Evolutionary conservation across 2,329 filamentous ascomycete species (phyloP), one percentile per base, ranked within the genome.

Genomic region (Aaosphaeria arxii): DNA sequence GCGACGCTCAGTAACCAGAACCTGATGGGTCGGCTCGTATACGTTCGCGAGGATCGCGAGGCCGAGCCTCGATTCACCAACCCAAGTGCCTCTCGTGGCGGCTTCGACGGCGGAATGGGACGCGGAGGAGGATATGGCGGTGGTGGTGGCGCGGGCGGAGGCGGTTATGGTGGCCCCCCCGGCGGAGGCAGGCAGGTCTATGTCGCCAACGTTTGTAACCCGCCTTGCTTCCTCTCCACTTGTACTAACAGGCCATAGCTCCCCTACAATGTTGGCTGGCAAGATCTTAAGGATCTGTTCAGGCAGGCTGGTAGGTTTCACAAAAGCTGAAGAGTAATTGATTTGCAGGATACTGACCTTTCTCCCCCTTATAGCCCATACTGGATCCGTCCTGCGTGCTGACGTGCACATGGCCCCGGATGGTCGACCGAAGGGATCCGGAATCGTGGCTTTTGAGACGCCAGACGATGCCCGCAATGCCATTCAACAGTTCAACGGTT

Each of bases 1-100:
- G 87, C 89, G 74, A 94, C 91, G 71, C 88, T 99, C 76, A 96
- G 91, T 84, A 99, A 99, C 79, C 92, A 96, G 76, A 96, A 95
- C 73, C 81, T 99, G 53, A 97, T 97, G 92, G 94, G 94, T 51
- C 87, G 94, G 74, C 87, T 99, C 64, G 91, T 99, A 71, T 99
- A 99, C 73, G 94, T 99, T 72, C 88, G 94, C 76, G 94, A 99
- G 83, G 94, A 99, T 73, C 94, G 94, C 72, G 94, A 99, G 77
- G 89, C 92, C 64, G 94, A 99, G 75, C 94, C 94, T 72, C 90
- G 94, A 65, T 97, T 97, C 74, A 91, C 89, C 62, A 88, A 88
- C 54, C 83, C 88, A 54, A 73, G 70, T 46, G 69, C 74, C 61
- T 74, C 74, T 48, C 75, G 77, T 54, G 81, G 80, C 56, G 80